Conservation (phyloP, 371 early-diverging fungal genomes). For the Nematocida homosporus region DNA sequence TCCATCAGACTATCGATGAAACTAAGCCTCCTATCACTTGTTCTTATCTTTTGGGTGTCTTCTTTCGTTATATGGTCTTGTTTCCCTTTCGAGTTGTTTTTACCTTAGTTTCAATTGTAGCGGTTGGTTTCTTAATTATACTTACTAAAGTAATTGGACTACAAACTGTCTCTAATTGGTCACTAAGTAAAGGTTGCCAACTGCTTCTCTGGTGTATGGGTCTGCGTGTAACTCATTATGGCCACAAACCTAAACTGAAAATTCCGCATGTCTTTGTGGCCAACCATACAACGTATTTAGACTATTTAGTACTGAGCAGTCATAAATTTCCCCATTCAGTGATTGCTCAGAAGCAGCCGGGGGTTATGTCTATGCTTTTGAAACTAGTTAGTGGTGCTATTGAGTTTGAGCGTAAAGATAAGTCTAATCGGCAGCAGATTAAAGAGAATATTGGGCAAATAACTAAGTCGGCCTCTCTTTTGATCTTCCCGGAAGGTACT, state of each 20-base stretch:
- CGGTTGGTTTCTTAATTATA: conserved; percentile 6
- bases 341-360: conserved; percentile 72
- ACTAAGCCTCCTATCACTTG: conserved; percentile 6
- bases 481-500: conserved; percentile 81
- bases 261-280: conserved; percentile 73
- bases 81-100: conserved; percentile 19
- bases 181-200: conserved; percentile 33
- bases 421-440: conserved; percentile 70
- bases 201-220: conserved; percentile 52
- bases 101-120: conserved; percentile 6
- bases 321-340: conserved; percentile 74
- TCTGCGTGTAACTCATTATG: conserved; percentile 69
- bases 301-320: conserved; percentile 73
- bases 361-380: conserved; percentile 72
- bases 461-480: conserved; percentile 69
- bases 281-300: conserved; percentile 78
- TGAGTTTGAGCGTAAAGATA: conserved; percentile 73
- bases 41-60: conserved; percentile 16
- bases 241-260: conserved; percentile 70
- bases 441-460: conserved; percentile 69
- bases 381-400: conserved; percentile 72
- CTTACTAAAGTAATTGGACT: background rate
- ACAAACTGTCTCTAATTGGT: background rate
- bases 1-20: conserved; percentile 35
- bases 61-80: conserved; percentile 23